Percentiles rank a stretch among this genome's conserved stretches.
Evolutionary conservation across 345 rosid genomes (phyloP).

Genomic region (Eucalyptus grandis): DNA sequence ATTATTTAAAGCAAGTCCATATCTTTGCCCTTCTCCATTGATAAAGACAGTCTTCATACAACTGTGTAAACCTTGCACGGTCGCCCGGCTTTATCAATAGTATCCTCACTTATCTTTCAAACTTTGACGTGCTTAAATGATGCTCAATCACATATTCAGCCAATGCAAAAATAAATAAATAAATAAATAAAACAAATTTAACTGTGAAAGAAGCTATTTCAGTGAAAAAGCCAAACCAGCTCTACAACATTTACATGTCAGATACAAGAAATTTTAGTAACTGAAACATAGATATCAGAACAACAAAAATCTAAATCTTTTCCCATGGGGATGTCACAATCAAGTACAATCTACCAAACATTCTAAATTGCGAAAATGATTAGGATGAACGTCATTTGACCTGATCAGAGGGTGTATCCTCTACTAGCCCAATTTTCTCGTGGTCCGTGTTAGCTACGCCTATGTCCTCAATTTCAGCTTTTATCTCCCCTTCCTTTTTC

Average conservation of each 20-base stretch:
- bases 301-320: neutral
- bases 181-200: neutral
- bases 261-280: neutral
- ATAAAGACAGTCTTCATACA: neutral
- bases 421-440: constrained; percentile 41
- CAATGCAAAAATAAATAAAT: neutral
- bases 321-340: neutral
- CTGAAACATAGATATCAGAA: neutral
- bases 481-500: constrained; percentile 12
- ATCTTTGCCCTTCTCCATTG: neutral
- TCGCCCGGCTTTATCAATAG: neutral
- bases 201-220: neutral
- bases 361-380: neutral
- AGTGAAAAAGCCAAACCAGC: neutral
- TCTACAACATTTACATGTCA: neutral
- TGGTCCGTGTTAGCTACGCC: constrained; percentile 5
- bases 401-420: constrained; percentile 49
- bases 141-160: neutral
- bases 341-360: neutral
- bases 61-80: neutral
- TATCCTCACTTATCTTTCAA: neutral
- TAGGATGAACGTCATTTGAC: constrained; percentile 11
- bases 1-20: neutral
- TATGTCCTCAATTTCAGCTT: constrained; percentile 9
- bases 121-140: neutral